A percentile compares a stretch with the other conserved stretches of the same genome.
These are phyloP conservation scores for Boletus rubropictus DNA, from an alignment of 768 basidiomycete genomes.

Conservation along the genomic window DNA sequence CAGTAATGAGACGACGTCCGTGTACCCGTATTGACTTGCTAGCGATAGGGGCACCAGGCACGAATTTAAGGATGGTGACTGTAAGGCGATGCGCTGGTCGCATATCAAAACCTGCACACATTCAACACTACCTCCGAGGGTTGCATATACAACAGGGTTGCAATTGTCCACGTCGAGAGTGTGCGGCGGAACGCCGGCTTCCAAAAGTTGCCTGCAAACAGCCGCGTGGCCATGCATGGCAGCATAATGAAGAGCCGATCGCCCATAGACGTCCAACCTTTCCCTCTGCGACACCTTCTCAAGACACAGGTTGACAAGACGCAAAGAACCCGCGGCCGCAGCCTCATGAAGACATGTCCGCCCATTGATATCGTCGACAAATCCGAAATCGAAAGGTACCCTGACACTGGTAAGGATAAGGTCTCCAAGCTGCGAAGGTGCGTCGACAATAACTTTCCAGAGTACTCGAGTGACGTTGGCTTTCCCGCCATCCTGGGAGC, in stretches of 20 bases:
- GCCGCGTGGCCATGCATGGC: constrained; percentile 84
- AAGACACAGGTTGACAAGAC: constrained; percentile 78
- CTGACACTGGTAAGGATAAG: constrained; percentile 64
- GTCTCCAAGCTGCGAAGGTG: constrained; percentile 65
- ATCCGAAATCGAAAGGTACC: constrained; percentile 79
- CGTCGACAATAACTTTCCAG: constrained; percentile 88
- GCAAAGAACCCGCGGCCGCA: constrained; percentile 73
- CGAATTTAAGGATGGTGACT: constrained; percentile 49
- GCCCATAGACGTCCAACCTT: constrained; percentile 83
- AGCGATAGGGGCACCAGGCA: constrained; percentile 85
- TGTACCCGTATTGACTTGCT: constrained; percentile 85
- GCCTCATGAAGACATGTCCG: constrained; percentile 92
- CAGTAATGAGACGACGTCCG: constrained; percentile 73
- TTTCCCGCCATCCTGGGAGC: constrained; percentile 53
- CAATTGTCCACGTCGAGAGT: constrained; percentile 89
- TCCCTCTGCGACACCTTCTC: constrained; percentile 63
- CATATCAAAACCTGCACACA: constrained; percentile 82
- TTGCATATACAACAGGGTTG: constrained; percentile 90
- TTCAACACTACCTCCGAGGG: constrained; percentile 73
- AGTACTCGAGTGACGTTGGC: constrained; percentile 83
- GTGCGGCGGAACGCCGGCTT: constrained; percentile 58
- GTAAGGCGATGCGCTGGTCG: constrained; percentile 59
- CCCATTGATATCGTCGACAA: constrained; percentile 95
- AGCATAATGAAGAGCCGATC: constrained; percentile 92
- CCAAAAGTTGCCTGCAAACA: constrained; percentile 72